These are phyloP conservation scores for Pleurotus cornucopiae DNA, from an alignment of 768 basidiomycete species.

Conservation along the genomic window DNA sequence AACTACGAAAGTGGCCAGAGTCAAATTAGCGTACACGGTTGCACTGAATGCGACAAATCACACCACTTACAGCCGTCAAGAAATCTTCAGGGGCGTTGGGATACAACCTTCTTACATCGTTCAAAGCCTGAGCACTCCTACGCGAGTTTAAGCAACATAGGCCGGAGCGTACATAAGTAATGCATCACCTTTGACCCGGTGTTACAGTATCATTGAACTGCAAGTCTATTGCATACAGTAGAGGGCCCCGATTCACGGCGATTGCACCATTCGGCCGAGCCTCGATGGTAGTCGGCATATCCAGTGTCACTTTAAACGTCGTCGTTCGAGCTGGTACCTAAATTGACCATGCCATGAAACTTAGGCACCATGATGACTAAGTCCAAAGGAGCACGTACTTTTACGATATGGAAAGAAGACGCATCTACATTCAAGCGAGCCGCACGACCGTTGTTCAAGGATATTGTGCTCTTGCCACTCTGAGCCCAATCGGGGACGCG, in stretches of 20 bases:
- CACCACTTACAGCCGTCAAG: slow-evolving; percentile 28
- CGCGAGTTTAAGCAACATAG: too few species aligned
- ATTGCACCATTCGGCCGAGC: slow-evolving; percentile 31
- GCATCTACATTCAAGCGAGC: slow-evolving; percentile 19
- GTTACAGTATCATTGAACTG: slow-evolving; percentile 27
- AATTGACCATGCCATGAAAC: too few species aligned
- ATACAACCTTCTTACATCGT: slow-evolving; percentile 28
- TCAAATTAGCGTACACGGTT: too few species aligned
- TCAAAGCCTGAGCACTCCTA: slow-evolving; percentile 34
- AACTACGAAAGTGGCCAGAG: slow-evolving; percentile 18
- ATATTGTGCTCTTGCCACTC: slow-evolving; percentile 28
- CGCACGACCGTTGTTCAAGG: slow-evolving; percentile 22
- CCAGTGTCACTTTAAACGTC: slow-evolving; percentile 23
- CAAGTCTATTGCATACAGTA: slow-evolving; percentile 35
- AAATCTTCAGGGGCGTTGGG: slow-evolving; percentile 31
- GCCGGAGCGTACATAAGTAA: neutral
- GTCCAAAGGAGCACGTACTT: slow-evolving; percentile 14
- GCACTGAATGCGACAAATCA: neutral
- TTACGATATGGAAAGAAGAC: slow-evolving; percentile 27
- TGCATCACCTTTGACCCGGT: slow-evolving; percentile 26
- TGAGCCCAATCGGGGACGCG: slow-evolving; percentile 36
- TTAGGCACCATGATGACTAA: too few species aligned
- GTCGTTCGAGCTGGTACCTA: slow-evolving; percentile 23
- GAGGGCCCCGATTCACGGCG: slow-evolving; percentile 30
- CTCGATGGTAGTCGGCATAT: slow-evolving; percentile 30